These are phyloP conservation scores for Rhizoclosmatium sp. DNA, from an alignment of 192 early-diverging fungal species.

Conservation along the genomic window DNA sequence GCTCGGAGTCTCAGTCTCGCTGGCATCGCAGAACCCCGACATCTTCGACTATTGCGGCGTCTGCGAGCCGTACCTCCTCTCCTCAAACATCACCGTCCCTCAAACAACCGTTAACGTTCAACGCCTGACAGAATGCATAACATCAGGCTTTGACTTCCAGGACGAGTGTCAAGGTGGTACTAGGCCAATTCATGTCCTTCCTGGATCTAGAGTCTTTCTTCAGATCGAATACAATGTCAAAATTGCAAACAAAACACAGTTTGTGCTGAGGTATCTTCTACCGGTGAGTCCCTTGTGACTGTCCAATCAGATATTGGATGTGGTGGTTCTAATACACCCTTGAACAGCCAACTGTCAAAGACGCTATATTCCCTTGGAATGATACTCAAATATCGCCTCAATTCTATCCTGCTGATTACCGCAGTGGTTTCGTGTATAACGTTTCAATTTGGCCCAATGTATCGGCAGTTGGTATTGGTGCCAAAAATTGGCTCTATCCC, in stretches of 20 bases:
- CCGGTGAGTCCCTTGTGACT: background rate
- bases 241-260: background rate
- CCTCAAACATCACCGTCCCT: background rate
- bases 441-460: too few species aligned
- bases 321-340: too few species aligned
- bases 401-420: conserved; percentile 1
- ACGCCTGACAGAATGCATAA: too few species aligned
- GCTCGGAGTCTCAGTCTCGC: too few species aligned
- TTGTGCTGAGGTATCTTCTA: background rate
- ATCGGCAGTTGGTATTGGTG: background rate
- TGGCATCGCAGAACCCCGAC: background rate
- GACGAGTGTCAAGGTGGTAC: background rate
- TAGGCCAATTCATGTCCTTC: background rate
- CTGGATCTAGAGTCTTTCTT: background rate
- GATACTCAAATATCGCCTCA: background rate
- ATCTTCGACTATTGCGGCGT: background rate
- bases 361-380: background rate
- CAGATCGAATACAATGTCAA: background rate
- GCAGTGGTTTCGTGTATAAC: too few species aligned
- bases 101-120: too few species aligned
- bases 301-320: too few species aligned
- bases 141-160: background rate
- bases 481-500: background rate
- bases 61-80: background rate
- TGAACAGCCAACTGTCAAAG: too few species aligned